These are phyloP conservation scores for Wickerhamomyces sp. DNA, from an alignment of 1,139 yeast genomes.

Conservation along the genomic window DNA sequence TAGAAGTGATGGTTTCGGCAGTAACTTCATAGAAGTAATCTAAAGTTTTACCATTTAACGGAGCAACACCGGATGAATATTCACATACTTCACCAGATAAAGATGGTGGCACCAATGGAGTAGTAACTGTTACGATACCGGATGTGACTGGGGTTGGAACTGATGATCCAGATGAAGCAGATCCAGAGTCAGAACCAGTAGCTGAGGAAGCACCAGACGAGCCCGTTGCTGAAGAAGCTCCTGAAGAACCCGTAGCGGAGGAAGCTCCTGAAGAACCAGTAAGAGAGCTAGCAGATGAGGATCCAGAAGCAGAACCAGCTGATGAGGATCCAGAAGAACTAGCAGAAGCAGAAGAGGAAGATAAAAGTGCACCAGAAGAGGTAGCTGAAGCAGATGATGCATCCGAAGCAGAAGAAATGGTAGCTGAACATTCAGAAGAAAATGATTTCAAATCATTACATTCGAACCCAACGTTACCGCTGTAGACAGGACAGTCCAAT, in stretches of 20 bases:
- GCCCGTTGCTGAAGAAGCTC: neutral
- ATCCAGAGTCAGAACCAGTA: neutral
- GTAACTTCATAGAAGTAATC: constrained; percentile 2
- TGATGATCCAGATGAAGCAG: neutral
- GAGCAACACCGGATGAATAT: constrained; percentile 1
- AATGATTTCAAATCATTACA: constrained; percentile 1
- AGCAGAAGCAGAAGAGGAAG: neutral
- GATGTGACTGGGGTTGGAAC: constrained; percentile 3
- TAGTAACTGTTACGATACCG: constrained; percentile 7
- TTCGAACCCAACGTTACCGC: constrained; percentile 1
- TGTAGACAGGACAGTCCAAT: constrained; percentile 4
- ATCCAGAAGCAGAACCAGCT: neutral
- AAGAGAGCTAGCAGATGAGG: neutral
- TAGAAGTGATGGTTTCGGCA: neutral
- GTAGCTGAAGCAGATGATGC: neutral
- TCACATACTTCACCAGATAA: constrained; percentile 2
- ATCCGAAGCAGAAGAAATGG: neutral
- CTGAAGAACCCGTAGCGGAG: neutral
- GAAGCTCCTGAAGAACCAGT: neutral
- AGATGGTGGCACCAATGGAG: constrained; percentile 1
- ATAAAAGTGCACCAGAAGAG: neutral
- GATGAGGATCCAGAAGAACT: neutral
- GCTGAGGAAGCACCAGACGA: neutral
- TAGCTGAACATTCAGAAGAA: neutral
- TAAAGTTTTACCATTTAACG: constrained; percentile 4